A percentile compares a stretch with the other conserved stretches of the same genome.
Conservation (phyloP, 192 early-diverging fungal genomes). For the Umbelopsis isabellina region DNA sequence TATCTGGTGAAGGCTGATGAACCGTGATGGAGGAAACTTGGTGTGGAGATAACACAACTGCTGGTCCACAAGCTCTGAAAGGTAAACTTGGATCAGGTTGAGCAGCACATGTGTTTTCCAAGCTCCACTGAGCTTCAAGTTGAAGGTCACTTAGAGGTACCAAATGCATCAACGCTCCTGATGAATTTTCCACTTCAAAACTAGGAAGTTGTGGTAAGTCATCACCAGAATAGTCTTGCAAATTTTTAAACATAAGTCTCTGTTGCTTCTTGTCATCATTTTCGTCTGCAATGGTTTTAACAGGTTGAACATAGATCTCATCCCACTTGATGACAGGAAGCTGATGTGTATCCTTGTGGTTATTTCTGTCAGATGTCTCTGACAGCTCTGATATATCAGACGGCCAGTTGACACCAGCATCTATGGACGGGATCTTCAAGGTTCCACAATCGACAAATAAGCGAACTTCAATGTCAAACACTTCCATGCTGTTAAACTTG, state of each 20-base stretch:
- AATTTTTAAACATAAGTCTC: neutral
- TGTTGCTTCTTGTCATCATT: neutral
- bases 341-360: constrained; percentile 33
- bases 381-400: constrained; percentile 9
- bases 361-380: constrained; percentile 5
- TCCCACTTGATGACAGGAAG: constrained; percentile 53
- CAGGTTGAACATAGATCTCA: constrained; percentile 51
- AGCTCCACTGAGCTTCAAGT: constrained; percentile 47
- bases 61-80: constrained; percentile 37
- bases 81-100: neutral
- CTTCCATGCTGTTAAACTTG: constrained; percentile 67
- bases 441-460: constrained; percentile 66
- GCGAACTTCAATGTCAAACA: constrained; percentile 64
- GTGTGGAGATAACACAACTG: constrained; percentile 45
- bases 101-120: neutral
- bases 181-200: constrained; percentile 48
- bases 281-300: neutral
- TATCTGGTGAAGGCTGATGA: constrained; percentile 56
- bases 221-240: neutral
- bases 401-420: constrained; percentile 13
- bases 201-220: neutral
- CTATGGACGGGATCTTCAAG: constrained; percentile 10
- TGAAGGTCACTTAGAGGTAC: constrained; percentile 49
- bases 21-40: constrained; percentile 53
- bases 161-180: constrained; percentile 59